Evolutionary conservation across 2,329 filamentous ascomycete species (phyloP).

Genomic region (Clarireedia monteithiana): DNA sequence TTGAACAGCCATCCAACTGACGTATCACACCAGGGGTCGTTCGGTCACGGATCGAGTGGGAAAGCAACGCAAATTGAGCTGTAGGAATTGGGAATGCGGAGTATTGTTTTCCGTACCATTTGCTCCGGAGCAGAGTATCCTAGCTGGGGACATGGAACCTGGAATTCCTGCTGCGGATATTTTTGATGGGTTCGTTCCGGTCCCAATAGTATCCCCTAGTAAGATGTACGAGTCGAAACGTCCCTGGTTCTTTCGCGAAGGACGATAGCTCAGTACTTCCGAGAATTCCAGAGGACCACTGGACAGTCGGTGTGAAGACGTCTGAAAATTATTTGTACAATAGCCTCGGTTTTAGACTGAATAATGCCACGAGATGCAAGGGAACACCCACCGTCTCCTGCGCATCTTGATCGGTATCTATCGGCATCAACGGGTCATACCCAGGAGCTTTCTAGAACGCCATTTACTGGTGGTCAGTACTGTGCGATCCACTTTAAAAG

Average conservation of each 20-base stretch:
- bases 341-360: no score
- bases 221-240: slow-evolving; percentile 27
- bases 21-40: slow-evolving; percentile 55
- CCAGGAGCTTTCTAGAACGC: no score
- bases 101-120: slow-evolving; percentile 53
- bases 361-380: no score
- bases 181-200: slow-evolving; percentile 49
- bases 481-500: no score
- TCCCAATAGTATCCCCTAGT: slow-evolving; percentile 58
- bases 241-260: slow-evolving; percentile 26
- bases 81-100: slow-evolving; percentile 94
- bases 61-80: slow-evolving; percentile 66
- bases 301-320: not conserved
- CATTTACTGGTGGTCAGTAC: no score
- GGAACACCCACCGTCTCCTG: no score
- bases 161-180: slow-evolving; percentile 27
- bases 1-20: not conserved
- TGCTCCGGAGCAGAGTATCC: not conserved
- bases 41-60: slow-evolving; percentile 62
- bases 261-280: not conserved
- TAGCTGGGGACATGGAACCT: not conserved
- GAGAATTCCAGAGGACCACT: not conserved
- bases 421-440: no score
- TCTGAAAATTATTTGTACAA: no score
- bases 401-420: no score